Percentiles rank a stretch among this genome's conserved stretches.
These are phyloP conservation scores for Pyrenophora teres DNA, from an alignment of 2,329 filamentous ascomycete species.

Conservation along the genomic window DNA sequence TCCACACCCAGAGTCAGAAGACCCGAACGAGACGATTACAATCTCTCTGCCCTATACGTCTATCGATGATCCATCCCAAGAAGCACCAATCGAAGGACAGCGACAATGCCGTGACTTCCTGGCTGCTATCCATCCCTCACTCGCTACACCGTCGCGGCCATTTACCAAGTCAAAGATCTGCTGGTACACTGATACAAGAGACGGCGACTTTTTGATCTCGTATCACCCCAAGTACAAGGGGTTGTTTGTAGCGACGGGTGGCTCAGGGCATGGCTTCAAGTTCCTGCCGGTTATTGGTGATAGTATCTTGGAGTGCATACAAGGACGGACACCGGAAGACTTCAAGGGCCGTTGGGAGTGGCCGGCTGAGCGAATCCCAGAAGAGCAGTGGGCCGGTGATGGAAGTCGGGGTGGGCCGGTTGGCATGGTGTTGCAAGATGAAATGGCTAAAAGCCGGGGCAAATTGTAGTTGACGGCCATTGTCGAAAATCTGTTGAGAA, in stretches of 20 bases:
- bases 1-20: conserved; percentile 52
- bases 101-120: conserved; percentile 41
- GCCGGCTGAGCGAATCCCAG: conserved; percentile 47
- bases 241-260: conserved; percentile 64
- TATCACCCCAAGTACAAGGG: conserved; percentile 57
- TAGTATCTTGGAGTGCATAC: conserved; percentile 58
- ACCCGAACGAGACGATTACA: conserved; percentile 45
- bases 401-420: conserved; percentile 46
- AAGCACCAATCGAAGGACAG: conserved; percentile 42
- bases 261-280: conserved; percentile 67
- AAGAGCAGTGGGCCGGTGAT: conserved; percentile 46
- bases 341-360: conserved; percentile 68
- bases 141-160: conserved; percentile 45
- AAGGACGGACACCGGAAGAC: conserved; percentile 48
- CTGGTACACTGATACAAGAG: conserved; percentile 63
- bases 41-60: conserved; percentile 56
- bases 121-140: conserved; percentile 31
- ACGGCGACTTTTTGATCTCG: conserved; percentile 61
- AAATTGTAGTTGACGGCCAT: conserved; percentile 30
- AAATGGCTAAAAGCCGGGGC: conserved; percentile 44
- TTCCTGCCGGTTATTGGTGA: conserved; percentile 64
- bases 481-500: not conserved
- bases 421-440: conserved; percentile 48
- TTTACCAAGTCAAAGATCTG: conserved; percentile 57
- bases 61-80: conserved; percentile 55